Evolutionary conservation across 345 rosid species (phyloP), one percentile per base, ranked within the genome.

Genomic region (Brassica incana): DNA sequence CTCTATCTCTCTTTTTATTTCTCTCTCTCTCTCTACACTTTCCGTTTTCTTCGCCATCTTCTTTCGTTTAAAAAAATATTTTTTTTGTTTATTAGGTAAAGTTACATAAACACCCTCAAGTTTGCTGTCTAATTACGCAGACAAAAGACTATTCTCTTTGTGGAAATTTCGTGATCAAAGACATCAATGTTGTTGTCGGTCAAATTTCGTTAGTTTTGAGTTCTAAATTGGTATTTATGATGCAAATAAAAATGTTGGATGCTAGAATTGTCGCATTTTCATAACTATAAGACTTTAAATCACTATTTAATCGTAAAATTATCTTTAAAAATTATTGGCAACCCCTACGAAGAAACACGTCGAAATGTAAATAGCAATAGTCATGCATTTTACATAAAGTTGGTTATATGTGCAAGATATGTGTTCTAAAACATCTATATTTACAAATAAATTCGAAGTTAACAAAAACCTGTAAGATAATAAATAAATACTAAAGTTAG

Each of bases 1-100:
- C 85, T 81, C 76, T 54, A 74, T 75, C 64, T 78, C 45, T 63
- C 62, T 48, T 71, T 45, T 73, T 15, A 11, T 33, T 32, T 8
- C 1, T 71, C 23, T 75, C 1, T 71, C 23, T 75, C 64, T 77
- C 8, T 63, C 40, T 74, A 68, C 60, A 54, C 87, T 83, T 85
- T 82, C 85, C 86, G 80, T 83, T 84, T 67, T 82, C 76, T 64
- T 62, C 85, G 81, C 81, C 79, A 65, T 73, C 74, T 50, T 64
- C 63, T 58, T 69, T 79, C 50, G 50, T 43, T n/a, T n/a, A n/a
- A n/a, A n/a, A n/a, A n/a, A n/a, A n/a, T n/a, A n/a, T n/a, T 43
- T 38, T 1, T 8, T 8, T 43, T 43, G 14, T 43, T 43, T 7
- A 1, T 52, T 38, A 30, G 5, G 0, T 0, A 0, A 16, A 64